phyloP scores from a whole-genome alignment of 495 filamentous ascomycete species.

The Poronia punctata region DNA sequence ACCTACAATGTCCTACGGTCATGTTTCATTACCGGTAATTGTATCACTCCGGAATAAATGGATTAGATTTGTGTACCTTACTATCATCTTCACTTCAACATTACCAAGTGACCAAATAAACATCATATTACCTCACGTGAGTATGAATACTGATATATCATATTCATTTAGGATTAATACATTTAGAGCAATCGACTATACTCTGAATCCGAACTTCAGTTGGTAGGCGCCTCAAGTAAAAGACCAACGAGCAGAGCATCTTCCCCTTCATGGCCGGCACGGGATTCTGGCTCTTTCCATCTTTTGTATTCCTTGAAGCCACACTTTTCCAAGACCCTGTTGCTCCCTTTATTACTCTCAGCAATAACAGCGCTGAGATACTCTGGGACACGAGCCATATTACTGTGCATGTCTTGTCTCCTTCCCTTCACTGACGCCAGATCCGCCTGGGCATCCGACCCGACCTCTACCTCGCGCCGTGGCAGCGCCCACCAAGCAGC shows the following conservation, averaged over 20 bases:
- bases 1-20: no score
- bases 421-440: conserved; percentile 12
- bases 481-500: conserved; percentile 27
- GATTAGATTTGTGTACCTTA: no score
- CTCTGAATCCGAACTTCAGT: conserved; percentile 1
- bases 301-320: conserved; percentile 28
- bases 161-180: no score
- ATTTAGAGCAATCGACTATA: neutral
- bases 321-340: conserved; percentile 27
- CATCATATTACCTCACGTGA: no score
- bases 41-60: no score
- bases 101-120: no score
- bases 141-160: no score
- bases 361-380: conserved; percentile 24
- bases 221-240: conserved; percentile 7
- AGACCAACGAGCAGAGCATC: conserved; percentile 8
- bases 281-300: conserved; percentile 20
- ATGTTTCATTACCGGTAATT: no score
- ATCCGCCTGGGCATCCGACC: conserved; percentile 22
- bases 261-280: neutral
- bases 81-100: no score
- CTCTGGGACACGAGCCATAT: conserved; percentile 15
- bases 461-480: conserved; percentile 24
- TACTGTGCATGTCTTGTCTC: neutral
- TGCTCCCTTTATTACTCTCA: conserved; percentile 20